Evolutionary conservation across 257 asterid genomes (phyloP).

Genomic region (Fraxinus excelsior): DNA sequence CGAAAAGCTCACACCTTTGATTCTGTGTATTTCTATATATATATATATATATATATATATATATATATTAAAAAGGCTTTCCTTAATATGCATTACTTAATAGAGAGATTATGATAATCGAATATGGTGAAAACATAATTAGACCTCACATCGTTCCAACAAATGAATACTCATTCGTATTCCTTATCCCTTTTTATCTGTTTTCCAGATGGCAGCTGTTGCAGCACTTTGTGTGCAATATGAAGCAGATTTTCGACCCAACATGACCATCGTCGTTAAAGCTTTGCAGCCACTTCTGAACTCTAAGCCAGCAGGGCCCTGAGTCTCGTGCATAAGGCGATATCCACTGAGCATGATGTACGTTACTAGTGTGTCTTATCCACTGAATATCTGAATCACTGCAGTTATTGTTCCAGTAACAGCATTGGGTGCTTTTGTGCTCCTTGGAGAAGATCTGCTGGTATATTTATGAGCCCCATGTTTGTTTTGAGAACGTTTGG

Average conservation of each 20-base stretch:
- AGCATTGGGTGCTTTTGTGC: conserved; percentile 4
- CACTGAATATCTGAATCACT: conserved; percentile 12
- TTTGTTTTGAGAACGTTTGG: conserved; percentile 17
- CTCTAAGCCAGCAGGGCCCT: conserved; percentile 69
- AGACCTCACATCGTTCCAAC: background rate
- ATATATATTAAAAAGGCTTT: too few species aligned
- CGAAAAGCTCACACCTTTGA: too few species aligned
- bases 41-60: too few species aligned
- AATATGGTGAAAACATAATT: too few species aligned
- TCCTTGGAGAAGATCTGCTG: conserved; percentile 14
- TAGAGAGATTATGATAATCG: too few species aligned
- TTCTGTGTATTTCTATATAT: too few species aligned
- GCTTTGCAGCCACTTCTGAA: conserved; percentile 97
- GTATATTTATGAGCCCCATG: background rate
- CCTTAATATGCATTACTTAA: too few species aligned
- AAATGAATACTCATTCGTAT: background rate
- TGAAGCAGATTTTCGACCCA: conserved; percentile 92
- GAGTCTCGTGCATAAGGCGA: conserved; percentile 40
- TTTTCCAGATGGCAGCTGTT: conserved; percentile 85
- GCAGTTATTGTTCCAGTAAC: conserved; percentile 18
- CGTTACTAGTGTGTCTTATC: conserved; percentile 11
- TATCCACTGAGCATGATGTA: conserved; percentile 4
- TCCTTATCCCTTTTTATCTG: background rate
- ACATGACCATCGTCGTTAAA: conserved; percentile 91
- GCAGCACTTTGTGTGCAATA: conserved; percentile 97